Evolutionary conservation across 2,329 filamentous ascomycete genomes (phyloP), one percentile per base, ranked within the genome.

Genomic region (Clarireedia hainanense): DNA sequence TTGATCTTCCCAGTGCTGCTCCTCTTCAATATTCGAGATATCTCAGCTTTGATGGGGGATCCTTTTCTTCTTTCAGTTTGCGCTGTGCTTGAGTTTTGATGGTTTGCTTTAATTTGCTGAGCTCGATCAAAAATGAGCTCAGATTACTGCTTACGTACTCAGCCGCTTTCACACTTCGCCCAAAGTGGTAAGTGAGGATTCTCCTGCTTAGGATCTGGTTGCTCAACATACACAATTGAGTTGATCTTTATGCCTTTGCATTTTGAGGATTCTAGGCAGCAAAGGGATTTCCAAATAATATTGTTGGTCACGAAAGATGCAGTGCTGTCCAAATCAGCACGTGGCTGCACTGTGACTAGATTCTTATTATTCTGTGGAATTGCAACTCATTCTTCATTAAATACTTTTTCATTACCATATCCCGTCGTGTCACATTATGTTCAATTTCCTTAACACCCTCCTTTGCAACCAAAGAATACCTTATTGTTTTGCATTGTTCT

Each of bases 401-500:
- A 24, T 24, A 24, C 17, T 45, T 40, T 40, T 40, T 40, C 14
- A n/a, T 42, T 20, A 42, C 39, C 17, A 6, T 5, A 9, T 34
- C 30, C 3, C 9, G 10, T 34, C 30, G 10, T 34, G 10, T 24
- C 34, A 2, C 5, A 23, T 24, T 10, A 39, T 15, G 7, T 34
- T 39, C 4, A 10, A 45, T 42, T 17, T n/a, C 34, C 24, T 20
- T 14, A 24, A 47, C 37, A 37, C 47, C 47, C 9, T 24, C 9
- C 12, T 36, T 26, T 50, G 17, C 20, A 30, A 26, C 24, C 17
- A 5, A 40, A 48, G 27, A 15, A 36, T 26, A 17, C 15, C 17
- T 54, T 26, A 65, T 43, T 62, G 49, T 58, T 69, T 78, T 6
- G 80, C 75, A 69, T 91, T 92, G 50, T 76, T 82, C 72, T 74